Evolutionary conservation across 2,329 filamentous ascomycete species (phyloP).

Genomic region (Rhinocladiella similis): DNA sequence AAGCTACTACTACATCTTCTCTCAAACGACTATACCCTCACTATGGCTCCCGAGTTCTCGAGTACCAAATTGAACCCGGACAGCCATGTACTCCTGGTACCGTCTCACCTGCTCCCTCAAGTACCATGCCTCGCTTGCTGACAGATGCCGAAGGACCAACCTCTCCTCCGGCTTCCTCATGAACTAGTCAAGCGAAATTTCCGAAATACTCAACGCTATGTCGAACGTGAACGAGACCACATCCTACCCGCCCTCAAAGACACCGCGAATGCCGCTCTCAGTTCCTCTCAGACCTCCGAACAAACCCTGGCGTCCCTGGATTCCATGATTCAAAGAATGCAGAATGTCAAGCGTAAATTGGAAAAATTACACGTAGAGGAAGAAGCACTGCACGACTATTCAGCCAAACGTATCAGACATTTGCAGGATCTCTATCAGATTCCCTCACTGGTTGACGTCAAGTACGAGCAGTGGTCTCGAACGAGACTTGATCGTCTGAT

Average conservation of each 20-base stretch:
- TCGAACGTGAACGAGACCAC: constrained; percentile 50
- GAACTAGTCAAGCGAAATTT: constrained; percentile 94
- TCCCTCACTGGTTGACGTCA: constrained; percentile 80
- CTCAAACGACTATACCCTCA: not conserved
- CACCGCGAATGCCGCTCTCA: constrained; percentile 62
- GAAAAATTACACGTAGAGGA: constrained; percentile 77
- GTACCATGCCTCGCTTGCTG: not conserved
- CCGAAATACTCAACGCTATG: constrained; percentile 63
- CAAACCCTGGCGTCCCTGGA: constrained; percentile 81
- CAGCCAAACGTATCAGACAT: constrained; percentile 75
- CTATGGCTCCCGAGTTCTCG: constrained; percentile 26
- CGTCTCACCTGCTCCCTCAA: no score
- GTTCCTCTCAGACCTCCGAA: constrained; percentile 61
- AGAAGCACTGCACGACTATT: constrained; percentile 70
- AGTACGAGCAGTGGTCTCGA: constrained; percentile 88
- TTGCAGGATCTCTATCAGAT: constrained; percentile 79
- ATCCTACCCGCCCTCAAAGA: constrained; percentile 51
- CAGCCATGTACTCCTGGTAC: constrained; percentile 51
- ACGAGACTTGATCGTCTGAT: constrained; percentile 78
- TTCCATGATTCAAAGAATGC: constrained; percentile 79
- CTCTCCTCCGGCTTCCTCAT: constrained; percentile 86
- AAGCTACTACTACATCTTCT: not conserved
- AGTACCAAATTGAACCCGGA: constrained; percentile 52
- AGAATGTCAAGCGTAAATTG: constrained; percentile 85
- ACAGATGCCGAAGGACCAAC: constrained; percentile 69